Base-by-base conservation (phyloP, 164 flowering plant genomes). In the Annona cherimola region DNA sequence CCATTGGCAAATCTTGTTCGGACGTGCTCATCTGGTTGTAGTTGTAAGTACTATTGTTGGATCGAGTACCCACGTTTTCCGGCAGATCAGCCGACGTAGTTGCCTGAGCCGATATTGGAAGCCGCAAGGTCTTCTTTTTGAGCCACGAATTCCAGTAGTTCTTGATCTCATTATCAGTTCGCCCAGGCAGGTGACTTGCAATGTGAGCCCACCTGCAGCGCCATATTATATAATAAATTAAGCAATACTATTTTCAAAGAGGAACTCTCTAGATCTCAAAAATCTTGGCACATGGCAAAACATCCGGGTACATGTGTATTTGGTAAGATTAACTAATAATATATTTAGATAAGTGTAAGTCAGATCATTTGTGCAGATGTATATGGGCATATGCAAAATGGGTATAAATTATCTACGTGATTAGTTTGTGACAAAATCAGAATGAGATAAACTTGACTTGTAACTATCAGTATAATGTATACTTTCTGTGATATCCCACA, bases 111-210 rank as follows among this genome's bases (percentile, higher is more conserved):
- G 82, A n/a, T n/a, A n/a, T 7, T 0, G 85, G 57, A 18, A 87
- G 83, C 73, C 88, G 90, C 76, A 87, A 60, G 18, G 89, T 84
- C 80, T 93, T 93, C 86, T 93, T 93, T 42, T 89, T 93, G 74
- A 93, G 89, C 98, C 98, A 93, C 44, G 98, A 93, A 73, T 93
- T 93, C 98, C 98, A 93, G 45, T 93, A 90, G 74, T 93, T 93
- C 82, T 93, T 93, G 19, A 93, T 93, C 82, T 93, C 98, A 73
- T 93, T 93, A 79, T 93, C 98, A 62, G 98, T 92, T 83, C 98
- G 84, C 70, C 98, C 98, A 1, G 95, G 98, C 76, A 93, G 85
- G 77, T 93, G 98, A 75, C 93, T 93, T 76, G 98, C 98, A 45
- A 93, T 93, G 20, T 89, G 98, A 66, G 98, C 98, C 98, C 98